Evolutionary conservation across 352 stramenopile species (phyloP).

Genomic region (Pythium scleroteichum): DNA sequence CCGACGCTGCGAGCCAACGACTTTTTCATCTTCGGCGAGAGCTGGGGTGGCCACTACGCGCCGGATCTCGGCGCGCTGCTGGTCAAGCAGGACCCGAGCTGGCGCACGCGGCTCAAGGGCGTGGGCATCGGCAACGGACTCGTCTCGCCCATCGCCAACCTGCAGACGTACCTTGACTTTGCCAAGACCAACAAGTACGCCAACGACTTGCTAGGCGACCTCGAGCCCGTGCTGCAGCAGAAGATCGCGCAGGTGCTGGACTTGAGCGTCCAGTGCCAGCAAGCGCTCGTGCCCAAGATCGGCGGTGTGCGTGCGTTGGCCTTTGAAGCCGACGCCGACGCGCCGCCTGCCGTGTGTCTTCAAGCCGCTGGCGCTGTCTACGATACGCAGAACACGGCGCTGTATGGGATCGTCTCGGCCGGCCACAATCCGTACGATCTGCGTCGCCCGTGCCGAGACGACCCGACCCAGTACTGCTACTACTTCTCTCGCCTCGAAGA

Average conservation of each 20-base stretch:
- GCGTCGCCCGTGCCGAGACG: slow-evolving; percentile 53
- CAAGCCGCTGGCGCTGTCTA: slow-evolving; percentile 24
- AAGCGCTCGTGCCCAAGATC: neutral
- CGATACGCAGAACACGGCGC: slow-evolving; percentile 22
- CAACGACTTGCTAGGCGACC: slow-evolving; percentile 36
- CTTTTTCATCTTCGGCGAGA: slow-evolving; percentile 96
- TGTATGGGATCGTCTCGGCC: slow-evolving; percentile 14
- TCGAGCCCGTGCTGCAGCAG: slow-evolving; percentile 1
- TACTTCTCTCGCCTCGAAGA: slow-evolving; percentile 55
- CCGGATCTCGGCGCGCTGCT: slow-evolving; percentile 86
- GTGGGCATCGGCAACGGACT: slow-evolving; percentile 86
- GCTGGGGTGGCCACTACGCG: slow-evolving; percentile 94
- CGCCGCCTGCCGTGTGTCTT: slow-evolving; percentile 20
- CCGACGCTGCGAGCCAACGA: slow-evolving; percentile 39
- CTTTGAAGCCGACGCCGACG: slow-evolving; percentile 7
- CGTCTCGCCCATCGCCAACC: slow-evolving; percentile 50
- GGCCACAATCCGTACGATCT: slow-evolving; percentile 75
- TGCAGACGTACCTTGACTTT: slow-evolving; percentile 57
- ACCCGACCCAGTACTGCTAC: slow-evolving; percentile 62
- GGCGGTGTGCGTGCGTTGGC: slow-evolving; percentile 11
- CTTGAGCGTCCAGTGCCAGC: slow-evolving; percentile 4
- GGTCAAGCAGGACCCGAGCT: slow-evolving; percentile 42
- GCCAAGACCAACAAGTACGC: slow-evolving; percentile 42
- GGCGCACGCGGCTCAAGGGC: slow-evolving; percentile 57
- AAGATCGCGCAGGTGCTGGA: slow-evolving; percentile 3